Evolutionary conservation across 306 rosid genomes (phyloP).

Genomic region (Hippophae rhamnoides): DNA sequence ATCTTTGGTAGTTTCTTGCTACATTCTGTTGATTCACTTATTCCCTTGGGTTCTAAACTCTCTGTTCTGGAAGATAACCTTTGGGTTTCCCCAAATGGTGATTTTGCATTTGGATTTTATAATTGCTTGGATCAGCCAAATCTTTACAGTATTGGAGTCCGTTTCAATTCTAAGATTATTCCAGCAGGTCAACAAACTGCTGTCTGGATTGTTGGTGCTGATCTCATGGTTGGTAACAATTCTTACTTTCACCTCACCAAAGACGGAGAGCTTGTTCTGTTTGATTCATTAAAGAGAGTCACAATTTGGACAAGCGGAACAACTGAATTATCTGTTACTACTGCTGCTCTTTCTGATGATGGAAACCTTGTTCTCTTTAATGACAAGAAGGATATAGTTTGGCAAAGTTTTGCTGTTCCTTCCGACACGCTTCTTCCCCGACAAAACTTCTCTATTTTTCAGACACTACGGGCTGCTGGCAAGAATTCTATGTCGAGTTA

Average conservation of each 20-base stretch:
- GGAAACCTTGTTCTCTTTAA: conserved; percentile 70
- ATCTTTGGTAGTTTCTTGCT: conserved; percentile 32
- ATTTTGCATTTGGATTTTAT: conserved; percentile 67
- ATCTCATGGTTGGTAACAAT: conserved; percentile 34
- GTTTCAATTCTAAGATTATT: conserved; percentile 51
- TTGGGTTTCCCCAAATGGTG: conserved; percentile 69
- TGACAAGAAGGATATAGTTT: conserved; percentile 27
- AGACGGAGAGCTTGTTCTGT: conserved; percentile 49
- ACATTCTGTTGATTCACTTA: conserved; percentile 32
- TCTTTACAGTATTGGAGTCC: conserved; percentile 50
- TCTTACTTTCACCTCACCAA: conserved; percentile 50
- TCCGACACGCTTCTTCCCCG: conserved; percentile 75
- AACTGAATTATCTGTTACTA: conserved; percentile 30
- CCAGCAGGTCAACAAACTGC: conserved; percentile 38
- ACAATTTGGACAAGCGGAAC: conserved; percentile 46
- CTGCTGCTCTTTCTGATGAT: conserved; percentile 48
- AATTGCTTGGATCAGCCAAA: conserved; percentile 39
- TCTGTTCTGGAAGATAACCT: conserved; percentile 30
- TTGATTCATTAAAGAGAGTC: conserved; percentile 38
- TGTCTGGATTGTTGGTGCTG: conserved; percentile 67
- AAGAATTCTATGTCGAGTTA: conserved; percentile 38
- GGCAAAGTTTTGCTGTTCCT: conserved; percentile 74
- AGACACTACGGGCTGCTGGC: conserved; percentile 53
- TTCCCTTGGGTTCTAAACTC: conserved; percentile 64
- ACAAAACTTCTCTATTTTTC: conserved; percentile 40